Evolutionary conservation across 441 rosid genomes (phyloP), one percentile per base, ranked within the genome.

Genomic region (Biscutella laevigata): DNA sequence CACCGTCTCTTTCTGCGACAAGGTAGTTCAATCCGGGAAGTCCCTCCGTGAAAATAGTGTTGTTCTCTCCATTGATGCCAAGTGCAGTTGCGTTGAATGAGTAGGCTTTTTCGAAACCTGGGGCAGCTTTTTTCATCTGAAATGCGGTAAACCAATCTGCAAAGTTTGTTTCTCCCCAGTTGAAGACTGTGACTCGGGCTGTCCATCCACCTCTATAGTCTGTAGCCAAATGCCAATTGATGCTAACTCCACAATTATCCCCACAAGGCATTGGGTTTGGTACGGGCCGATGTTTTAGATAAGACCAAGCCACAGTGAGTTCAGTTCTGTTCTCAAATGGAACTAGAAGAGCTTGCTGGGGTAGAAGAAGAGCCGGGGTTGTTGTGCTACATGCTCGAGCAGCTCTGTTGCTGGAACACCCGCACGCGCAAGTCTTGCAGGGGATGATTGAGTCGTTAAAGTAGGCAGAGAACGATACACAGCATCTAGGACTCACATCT

Each of bases 381-480:
- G 68, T 73, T 28, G 84, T 56, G 59, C 85, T 86, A 61, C 96
- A 92, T 2, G 95, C 68, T 0, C 7, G 71, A 22, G 71, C 71
- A 4, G 73, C 45, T 12, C 21, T 39, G 47, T 70, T 66, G 42
- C 71, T 69, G 4, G 82, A 55, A 70, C 95, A 84, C 13, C 63
- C 95, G 17, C 99, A 92, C 3, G 97, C 95, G 49, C 95, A 92
- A 12, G 95, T 88, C 0, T 69, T 63, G 64, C 99, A 92, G 0
- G 99, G 98, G 32, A 92, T 68, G 44, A 84, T 74, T 2, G 97
- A 88, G 14, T 88, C 99, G 38, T 86, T 88, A 74, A 75, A 78
- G 79, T 79, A 88, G 10, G 99, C 76, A 30, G 99, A 92, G 61
- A 88, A 92, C 1, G 99, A 82, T 4, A 88, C 99, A 12, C 96